phyloP scores from a whole-genome alignment of 2,329 filamentous ascomycete species.

The Clarireedia monteithiana region DNA sequence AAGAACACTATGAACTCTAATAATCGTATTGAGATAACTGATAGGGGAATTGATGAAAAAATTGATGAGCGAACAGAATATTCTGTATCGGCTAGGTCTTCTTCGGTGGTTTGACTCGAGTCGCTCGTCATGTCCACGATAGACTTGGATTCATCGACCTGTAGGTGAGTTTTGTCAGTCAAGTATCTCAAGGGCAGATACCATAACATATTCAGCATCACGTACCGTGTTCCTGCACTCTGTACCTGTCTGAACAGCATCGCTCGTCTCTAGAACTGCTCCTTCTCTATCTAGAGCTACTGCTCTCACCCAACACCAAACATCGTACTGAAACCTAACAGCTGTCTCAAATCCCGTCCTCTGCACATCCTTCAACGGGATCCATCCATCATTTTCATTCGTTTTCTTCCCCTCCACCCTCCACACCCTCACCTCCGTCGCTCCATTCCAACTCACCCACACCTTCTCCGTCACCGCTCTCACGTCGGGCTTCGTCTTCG shows the following conservation, averaged over 20 bases:
- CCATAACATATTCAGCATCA: neutral
- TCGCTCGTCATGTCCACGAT: neutral
- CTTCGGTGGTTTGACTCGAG: neutral
- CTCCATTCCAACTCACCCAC: constrained; percentile 1
- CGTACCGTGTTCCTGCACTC: neutral
- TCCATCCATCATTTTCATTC: neutral
- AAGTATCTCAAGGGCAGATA: neutral
- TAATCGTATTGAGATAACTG: neutral
- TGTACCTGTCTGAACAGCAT: neutral
- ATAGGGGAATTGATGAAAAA: no score
- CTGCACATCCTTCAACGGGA: neutral
- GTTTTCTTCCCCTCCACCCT: neutral
- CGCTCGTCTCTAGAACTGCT: neutral
- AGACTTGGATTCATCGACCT: neutral
- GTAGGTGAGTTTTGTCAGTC: neutral
- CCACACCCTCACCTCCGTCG: neutral
- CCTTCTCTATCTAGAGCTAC: neutral
- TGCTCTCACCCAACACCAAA: neutral
- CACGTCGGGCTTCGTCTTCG: neutral
- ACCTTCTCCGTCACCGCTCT: neutral
- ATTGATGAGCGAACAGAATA: neutral
- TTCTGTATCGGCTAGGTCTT: neutral
- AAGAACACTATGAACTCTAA: neutral
- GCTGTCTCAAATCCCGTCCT: neutral
- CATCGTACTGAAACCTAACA: neutral